Evolutionary conservation across 1,284 basidiomycete species (phyloP).

Genomic region (Trichosporon ovoides): DNA sequence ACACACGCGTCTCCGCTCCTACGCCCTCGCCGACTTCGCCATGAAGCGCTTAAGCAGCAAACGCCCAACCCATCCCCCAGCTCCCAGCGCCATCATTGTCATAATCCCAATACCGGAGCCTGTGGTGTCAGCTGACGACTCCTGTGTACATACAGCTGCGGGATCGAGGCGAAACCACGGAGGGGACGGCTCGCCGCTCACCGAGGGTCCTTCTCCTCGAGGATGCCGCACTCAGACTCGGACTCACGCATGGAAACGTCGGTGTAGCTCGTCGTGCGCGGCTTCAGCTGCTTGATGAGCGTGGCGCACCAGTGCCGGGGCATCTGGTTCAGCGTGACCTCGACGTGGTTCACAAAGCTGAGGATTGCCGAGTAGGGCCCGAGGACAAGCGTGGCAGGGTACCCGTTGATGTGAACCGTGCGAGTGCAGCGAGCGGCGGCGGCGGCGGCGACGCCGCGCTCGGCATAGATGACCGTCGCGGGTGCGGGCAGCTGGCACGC

Average conservation of each 20-base stretch:
- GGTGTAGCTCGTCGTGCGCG: background rate
- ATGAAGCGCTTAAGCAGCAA: background rate
- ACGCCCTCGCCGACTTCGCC: background rate
- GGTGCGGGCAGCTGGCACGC: background rate
- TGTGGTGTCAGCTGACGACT: background rate
- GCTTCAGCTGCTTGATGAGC: background rate
- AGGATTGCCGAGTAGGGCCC: background rate
- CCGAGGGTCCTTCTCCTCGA: background rate
- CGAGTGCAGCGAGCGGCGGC: background rate
- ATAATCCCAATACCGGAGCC: constrained; percentile 1
- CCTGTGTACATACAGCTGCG: no score
- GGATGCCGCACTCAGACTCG: background rate
- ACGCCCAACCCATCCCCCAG: constrained; percentile 3
- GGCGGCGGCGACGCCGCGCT: background rate
- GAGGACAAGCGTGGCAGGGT: background rate
- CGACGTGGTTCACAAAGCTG: background rate
- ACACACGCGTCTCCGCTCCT: background rate
- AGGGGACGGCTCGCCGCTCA: no score
- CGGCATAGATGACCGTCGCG: constrained; percentile 1
- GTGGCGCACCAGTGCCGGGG: constrained; percentile 1
- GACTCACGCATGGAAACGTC: background rate
- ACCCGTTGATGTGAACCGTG: background rate
- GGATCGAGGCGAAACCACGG: no score
- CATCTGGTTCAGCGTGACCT: background rate
- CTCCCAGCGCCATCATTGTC: constrained; percentile 2